phyloP scores from a whole-genome alignment of 805 yeast species.

The Tetrapisispora phaffii region DNA sequence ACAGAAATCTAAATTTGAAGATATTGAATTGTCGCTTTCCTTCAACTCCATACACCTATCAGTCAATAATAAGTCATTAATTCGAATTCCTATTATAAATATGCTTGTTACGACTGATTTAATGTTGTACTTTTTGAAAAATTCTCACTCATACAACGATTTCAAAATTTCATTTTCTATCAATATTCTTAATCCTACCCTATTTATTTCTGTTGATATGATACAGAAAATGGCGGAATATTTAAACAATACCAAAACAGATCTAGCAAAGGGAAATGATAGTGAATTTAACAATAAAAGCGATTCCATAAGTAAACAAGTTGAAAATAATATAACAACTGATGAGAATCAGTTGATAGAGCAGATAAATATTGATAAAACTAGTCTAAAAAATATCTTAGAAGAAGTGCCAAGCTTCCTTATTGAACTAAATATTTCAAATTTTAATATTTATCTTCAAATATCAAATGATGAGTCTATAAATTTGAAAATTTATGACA shows the following conservation, averaged over 20 bases:
- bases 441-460: conserved; percentile 18
- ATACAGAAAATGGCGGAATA: conserved; percentile 8
- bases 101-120: conserved; percentile 21
- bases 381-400: not conserved
- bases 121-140: conserved; percentile 11
- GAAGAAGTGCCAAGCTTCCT: conserved; percentile 15
- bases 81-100: conserved; percentile 26
- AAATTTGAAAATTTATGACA: conserved; percentile 16
- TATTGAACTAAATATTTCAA: conserved; percentile 19
- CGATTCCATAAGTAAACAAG: not conserved
- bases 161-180: conserved; percentile 16
- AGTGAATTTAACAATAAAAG: not conserved
- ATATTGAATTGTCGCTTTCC: conserved; percentile 24
- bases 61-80: conserved; percentile 12
- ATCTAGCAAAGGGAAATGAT: not conserved
- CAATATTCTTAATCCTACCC: conserved; percentile 24
- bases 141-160: conserved; percentile 10
- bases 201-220: conserved; percentile 18
- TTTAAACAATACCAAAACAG: not conserved
- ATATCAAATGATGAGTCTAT: conserved; percentile 14
- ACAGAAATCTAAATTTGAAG: conserved; percentile 4
- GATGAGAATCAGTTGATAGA: not conserved
- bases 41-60: conserved; percentile 17
- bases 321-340: not conserved
- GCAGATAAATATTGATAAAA: not conserved